Percentiles rank a stretch among this genome's conserved stretches.
Conservation (phyloP, 352 stramenopile species). For the Globisporangium uncinulatum region DNA sequence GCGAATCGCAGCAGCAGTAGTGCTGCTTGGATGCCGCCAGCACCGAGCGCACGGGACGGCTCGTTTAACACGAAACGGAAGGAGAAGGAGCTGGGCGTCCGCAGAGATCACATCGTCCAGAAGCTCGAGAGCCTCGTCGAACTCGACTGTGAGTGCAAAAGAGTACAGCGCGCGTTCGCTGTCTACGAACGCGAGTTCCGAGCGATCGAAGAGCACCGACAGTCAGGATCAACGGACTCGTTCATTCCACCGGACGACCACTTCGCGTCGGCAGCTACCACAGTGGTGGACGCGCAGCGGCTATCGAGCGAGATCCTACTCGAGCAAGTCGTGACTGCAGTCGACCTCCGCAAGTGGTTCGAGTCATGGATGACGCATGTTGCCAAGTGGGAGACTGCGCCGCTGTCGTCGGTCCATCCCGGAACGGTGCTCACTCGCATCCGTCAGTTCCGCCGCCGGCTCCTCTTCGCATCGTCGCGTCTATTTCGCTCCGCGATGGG, state of each 20-base stretch:
- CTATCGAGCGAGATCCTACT: slow-evolving; percentile 40
- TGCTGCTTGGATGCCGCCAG: too few species aligned
- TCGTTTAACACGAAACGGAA: not conserved
- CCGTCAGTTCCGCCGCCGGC: slow-evolving; percentile 48
- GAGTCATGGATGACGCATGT: slow-evolving; percentile 37
- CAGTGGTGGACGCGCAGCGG: slow-evolving; percentile 13
- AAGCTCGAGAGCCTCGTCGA: slow-evolving; percentile 45
- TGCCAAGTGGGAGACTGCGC: slow-evolving; percentile 37
- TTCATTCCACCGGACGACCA: not conserved
- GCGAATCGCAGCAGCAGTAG: slow-evolving; percentile 7
- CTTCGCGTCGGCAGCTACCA: not conserved
- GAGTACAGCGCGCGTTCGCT: slow-evolving; percentile 30
- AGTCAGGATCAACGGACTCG: not conserved
- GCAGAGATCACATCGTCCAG: slow-evolving; percentile 21
- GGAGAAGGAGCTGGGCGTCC: slow-evolving; percentile 1
- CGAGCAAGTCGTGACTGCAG: slow-evolving; percentile 39
- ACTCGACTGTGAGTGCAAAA: slow-evolving; percentile 37
- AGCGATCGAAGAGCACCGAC: slow-evolving; percentile 16
- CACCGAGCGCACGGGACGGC: not conserved
- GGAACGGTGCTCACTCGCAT: slow-evolving; percentile 46
- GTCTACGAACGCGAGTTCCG: slow-evolving; percentile 48
- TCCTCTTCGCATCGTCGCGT: slow-evolving; percentile 30
- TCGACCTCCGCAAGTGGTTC: slow-evolving; percentile 61
- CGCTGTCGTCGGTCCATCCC: slow-evolving; percentile 34
- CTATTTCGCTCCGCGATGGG: slow-evolving; percentile 20